Conservation (phyloP, 768 basidiomycete genomes). For the Suillus occidentalis region DNA sequence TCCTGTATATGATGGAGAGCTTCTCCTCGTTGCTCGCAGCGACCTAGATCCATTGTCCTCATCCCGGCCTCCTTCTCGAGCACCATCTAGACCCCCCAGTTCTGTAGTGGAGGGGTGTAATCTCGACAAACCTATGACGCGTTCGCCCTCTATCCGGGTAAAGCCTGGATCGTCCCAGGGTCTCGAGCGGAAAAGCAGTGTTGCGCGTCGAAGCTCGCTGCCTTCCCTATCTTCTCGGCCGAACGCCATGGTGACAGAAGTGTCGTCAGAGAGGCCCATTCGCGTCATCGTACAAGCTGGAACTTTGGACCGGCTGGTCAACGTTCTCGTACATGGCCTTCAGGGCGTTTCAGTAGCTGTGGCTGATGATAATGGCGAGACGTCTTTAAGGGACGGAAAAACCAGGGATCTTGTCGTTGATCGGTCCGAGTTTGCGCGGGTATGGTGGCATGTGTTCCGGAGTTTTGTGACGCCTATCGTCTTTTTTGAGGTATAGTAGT, state of each 20-base stretch:
- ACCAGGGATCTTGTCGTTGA: constrained; percentile 74
- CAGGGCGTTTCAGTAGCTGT: constrained; percentile 77
- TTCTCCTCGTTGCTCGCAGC: constrained; percentile 65
- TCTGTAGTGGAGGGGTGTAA: constrained; percentile 47
- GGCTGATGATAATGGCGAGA: constrained; percentile 86
- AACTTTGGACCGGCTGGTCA: constrained; percentile 71
- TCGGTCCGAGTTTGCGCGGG: constrained; percentile 65
- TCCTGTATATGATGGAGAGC: constrained; percentile 71
- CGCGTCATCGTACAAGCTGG: constrained; percentile 80
- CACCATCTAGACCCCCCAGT: constrained; percentile 72
- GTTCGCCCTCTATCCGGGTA: constrained; percentile 77
- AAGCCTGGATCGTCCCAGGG: constrained; percentile 68
- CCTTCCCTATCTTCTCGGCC: constrained; percentile 71
- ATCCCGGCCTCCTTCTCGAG: constrained; percentile 59
- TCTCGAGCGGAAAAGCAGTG: constrained; percentile 74
- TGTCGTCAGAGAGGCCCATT: constrained; percentile 67
- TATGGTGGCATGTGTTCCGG: constrained; percentile 85
- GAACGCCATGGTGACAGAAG: constrained; percentile 58
- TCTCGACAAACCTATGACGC: constrained; percentile 43
- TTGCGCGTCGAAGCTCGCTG: constrained; percentile 73
- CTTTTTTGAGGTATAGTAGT: constrained; percentile 72
- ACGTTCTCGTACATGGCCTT: constrained; percentile 75
- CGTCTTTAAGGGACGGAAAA: constrained; percentile 71
- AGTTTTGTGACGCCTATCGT: constrained; percentile 80
- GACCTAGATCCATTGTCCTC: constrained; percentile 44